These are phyloP conservation scores for Nigrospora osmanthi DNA, from an alignment of 2,329 filamentous ascomycete genomes.

Conservation along the genomic window DNA sequence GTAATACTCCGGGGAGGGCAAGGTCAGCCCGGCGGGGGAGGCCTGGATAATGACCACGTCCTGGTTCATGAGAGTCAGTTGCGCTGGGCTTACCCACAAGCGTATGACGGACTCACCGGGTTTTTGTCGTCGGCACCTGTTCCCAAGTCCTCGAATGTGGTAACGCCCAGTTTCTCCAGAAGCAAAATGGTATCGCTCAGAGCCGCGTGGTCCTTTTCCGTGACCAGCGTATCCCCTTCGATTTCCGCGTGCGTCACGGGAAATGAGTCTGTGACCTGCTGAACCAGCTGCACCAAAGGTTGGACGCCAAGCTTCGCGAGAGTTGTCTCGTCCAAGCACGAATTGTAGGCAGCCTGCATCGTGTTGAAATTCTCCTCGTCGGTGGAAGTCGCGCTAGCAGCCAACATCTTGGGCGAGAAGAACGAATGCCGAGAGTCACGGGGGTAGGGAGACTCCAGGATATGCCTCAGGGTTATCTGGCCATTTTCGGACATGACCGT, in stretches of 20 bases:
- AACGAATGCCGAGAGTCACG: conserved; percentile 36
- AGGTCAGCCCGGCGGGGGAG: conserved; percentile 41
- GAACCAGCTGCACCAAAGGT: conserved; percentile 50
- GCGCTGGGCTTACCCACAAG: neutral
- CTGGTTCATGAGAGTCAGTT: conserved; percentile 1
- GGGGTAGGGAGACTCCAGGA: conserved; percentile 52
- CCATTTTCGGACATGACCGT: conserved; percentile 55
- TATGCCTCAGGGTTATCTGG: conserved; percentile 50
- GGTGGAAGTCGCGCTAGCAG: conserved; percentile 26
- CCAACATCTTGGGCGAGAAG: conserved; percentile 35
- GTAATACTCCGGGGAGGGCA: conserved; percentile 56
- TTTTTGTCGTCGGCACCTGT: conserved; percentile 35
- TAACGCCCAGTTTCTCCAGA: conserved; percentile 36
- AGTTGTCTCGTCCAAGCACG: conserved; percentile 55
- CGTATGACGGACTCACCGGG: conserved; percentile 17
- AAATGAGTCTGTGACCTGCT: conserved; percentile 39
- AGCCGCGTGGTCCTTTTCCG: conserved; percentile 18
- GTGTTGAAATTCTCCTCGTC: conserved; percentile 60
- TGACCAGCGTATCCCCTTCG: conserved; percentile 11
- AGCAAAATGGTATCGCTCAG: conserved; percentile 38
- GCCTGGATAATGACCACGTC: conserved; percentile 26
- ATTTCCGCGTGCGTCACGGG: conserved; percentile 19
- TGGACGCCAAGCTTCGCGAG: conserved; percentile 46
- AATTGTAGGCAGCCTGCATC: conserved; percentile 54
- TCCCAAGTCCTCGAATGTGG: conserved; percentile 25